A percentile compares a stretch with the other conserved stretches of the same genome.
phyloP scores from a whole-genome alignment of 495 filamentous ascomycete species.

The Acidomyces sp. region DNA sequence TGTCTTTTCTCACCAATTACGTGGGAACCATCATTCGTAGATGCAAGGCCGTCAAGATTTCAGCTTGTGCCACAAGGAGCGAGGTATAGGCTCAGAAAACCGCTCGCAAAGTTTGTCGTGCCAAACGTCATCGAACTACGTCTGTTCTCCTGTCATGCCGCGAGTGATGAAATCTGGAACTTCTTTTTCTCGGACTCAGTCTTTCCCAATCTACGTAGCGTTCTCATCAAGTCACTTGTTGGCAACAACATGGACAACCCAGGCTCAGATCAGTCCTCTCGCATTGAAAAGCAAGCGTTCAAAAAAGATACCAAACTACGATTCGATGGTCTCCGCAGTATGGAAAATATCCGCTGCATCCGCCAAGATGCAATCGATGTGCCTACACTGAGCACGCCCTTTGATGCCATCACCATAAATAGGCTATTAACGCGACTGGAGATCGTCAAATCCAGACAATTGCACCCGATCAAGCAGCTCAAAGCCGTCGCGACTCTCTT shows the following conservation, averaged over 20 bases:
- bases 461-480: conserved; percentile 3
- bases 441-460: conserved; percentile 5
- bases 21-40: conserved; percentile 3
- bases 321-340: conserved; percentile 6
- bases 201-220: not conserved
- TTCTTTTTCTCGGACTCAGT: not conserved
- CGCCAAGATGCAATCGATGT: no score
- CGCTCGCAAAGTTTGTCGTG: conserved; percentile 5
- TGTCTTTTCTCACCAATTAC: conserved; percentile 6
- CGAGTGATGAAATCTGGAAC: not conserved
- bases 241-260: not conserved
- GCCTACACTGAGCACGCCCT: conserved; percentile 2
- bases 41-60: conserved; percentile 5
- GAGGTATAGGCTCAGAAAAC: not conserved
- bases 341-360: conserved; percentile 5
- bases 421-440: conserved; percentile 3
- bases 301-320: not conserved
- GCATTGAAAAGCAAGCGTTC: not conserved
- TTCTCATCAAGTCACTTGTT: no score
- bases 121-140: conserved; percentile 3
- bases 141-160: not conserved
- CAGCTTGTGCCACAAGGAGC: not conserved
- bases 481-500: conserved; percentile 3
- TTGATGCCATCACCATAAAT: conserved; percentile 6
- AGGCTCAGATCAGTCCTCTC: not conserved